These are phyloP conservation scores for Emiliania huxleyi DNA, from an alignment of 78 protist species.

Conservation along the genomic window DNA sequence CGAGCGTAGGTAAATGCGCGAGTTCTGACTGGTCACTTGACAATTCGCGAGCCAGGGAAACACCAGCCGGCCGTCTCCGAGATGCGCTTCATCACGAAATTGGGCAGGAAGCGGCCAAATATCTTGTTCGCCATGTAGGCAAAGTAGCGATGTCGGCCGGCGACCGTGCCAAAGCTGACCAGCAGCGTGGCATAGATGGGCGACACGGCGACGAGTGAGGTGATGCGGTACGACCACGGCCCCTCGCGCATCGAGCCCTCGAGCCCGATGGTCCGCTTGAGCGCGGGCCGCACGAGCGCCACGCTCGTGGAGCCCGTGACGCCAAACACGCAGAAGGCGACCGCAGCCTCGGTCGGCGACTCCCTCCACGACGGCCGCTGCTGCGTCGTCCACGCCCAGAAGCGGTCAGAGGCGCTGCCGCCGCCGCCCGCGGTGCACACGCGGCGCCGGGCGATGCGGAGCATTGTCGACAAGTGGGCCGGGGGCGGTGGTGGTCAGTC, in stretches of 20 bases:
- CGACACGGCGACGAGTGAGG: background rate
- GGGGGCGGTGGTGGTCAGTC: no score
- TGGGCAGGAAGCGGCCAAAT: conserved; percentile 25
- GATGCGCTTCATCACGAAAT: no score
- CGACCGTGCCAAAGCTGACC: conserved; percentile 1
- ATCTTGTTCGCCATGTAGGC: conserved; percentile 12
- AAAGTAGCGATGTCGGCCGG: conserved; percentile 3
- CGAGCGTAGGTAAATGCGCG: no score
- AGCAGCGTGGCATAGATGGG: conserved; percentile 20
- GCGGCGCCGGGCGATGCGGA: no score
- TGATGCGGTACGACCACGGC: conserved; percentile 22
- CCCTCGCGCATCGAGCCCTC: conserved; percentile 33
- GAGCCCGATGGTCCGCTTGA: background rate
- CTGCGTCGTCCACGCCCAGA: conserved; percentile 38
- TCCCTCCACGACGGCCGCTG: conserved; percentile 25
- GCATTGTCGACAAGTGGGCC: no score
- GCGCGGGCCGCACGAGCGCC: conserved; percentile 24
- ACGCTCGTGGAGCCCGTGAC: conserved; percentile 16
- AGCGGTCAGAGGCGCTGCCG: background rate
- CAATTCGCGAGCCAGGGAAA: no score
- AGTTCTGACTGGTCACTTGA: no score
- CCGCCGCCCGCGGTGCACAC: no score
- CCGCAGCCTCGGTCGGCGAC: background rate
- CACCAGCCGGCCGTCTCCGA: no score
- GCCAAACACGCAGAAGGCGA: conserved; percentile 3